Evolutionary conservation across 2,329 filamentous ascomycete genomes (phyloP).

Genomic region (Ceratocystis cubensis): DNA sequence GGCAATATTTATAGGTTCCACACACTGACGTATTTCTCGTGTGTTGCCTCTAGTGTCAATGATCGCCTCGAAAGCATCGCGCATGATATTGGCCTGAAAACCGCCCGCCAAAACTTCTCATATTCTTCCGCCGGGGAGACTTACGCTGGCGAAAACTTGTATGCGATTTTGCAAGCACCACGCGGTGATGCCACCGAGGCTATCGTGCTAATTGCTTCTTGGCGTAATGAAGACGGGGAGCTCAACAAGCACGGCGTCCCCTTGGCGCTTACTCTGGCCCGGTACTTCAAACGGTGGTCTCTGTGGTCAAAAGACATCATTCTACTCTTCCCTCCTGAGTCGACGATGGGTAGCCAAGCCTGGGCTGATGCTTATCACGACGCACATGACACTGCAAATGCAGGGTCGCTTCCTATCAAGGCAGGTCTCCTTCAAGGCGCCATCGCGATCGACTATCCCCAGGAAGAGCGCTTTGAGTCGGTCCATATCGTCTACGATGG

Average conservation of each 20-base stretch:
- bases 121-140: constrained; percentile 66
- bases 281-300: constrained; percentile 98
- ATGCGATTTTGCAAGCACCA: constrained; percentile 84
- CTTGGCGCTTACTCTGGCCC: constrained; percentile 70
- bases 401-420: constrained; percentile 73
- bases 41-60: constrained; percentile 39
- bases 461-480: constrained; percentile 70
- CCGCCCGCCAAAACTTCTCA: constrained; percentile 74
- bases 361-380: constrained; percentile 98
- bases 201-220: constrained; percentile 81
- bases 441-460: constrained; percentile 84
- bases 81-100: constrained; percentile 68
- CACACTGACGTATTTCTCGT: neutral
- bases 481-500: constrained; percentile 91
- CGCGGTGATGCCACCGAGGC: constrained; percentile 94
- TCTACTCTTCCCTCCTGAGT: constrained; percentile 77
- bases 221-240: constrained; percentile 66
- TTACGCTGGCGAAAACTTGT: constrained; percentile 76
- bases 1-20: neutral
- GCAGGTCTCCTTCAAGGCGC: constrained; percentile 87
- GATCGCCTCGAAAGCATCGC: constrained; percentile 65
- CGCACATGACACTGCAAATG: constrained; percentile 56
- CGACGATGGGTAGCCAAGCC: constrained; percentile 77
- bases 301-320: constrained; percentile 99
- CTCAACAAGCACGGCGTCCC: constrained; percentile 81